phyloP scores from a whole-genome alignment of 2,329 filamentous ascomycete species.

The Colletotrichum caudatum region DNA sequence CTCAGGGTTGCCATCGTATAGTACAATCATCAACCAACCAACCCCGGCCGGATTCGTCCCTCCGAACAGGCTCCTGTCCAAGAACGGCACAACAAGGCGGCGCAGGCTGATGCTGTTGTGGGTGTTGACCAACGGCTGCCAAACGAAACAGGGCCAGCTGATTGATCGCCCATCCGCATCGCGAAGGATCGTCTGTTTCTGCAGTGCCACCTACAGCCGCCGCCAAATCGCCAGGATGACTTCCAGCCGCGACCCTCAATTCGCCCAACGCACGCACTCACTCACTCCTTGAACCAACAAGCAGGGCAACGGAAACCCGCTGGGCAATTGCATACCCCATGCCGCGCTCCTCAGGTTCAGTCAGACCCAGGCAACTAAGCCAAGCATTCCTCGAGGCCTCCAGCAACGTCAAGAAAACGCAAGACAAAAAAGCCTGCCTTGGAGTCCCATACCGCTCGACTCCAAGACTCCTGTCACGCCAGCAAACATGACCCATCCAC shows the following conservation, averaged over 20 bases:
- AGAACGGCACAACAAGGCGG: constrained; percentile 1
- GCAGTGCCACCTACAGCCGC: constrained; percentile 18
- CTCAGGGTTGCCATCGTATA: neutral
- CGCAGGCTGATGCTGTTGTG: constrained; percentile 3
- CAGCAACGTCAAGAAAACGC: constrained; percentile 8
- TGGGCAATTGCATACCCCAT: constrained; percentile 6
- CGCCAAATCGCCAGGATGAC: constrained; percentile 13
- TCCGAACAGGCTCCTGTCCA: neutral
- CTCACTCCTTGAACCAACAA: neutral
- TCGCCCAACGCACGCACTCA: neutral
- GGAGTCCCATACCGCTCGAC: constrained; percentile 6
- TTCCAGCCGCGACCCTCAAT: neutral
- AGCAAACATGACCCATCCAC: constrained; percentile 12
- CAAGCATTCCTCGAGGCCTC: constrained; percentile 40
- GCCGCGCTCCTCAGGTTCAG: constrained; percentile 4
- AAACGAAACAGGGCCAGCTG: constrained; percentile 17
- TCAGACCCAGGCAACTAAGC: constrained; percentile 19
- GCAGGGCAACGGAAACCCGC: neutral
- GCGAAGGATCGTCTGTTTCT: constrained; percentile 29
- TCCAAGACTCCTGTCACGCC: constrained; percentile 26
- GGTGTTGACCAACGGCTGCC: constrained; percentile 1
- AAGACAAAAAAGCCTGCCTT: too few relatives aligned
- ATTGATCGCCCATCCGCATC: constrained; percentile 9
- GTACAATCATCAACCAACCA: neutral
- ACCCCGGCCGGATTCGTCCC: constrained; percentile 22